A percentile compares a stretch with the other conserved stretches of the same genome.
These are phyloP conservation scores for Xylariales sp. DNA, from an alignment of 2,329 filamentous ascomycete genomes.

Conservation along the genomic window DNA sequence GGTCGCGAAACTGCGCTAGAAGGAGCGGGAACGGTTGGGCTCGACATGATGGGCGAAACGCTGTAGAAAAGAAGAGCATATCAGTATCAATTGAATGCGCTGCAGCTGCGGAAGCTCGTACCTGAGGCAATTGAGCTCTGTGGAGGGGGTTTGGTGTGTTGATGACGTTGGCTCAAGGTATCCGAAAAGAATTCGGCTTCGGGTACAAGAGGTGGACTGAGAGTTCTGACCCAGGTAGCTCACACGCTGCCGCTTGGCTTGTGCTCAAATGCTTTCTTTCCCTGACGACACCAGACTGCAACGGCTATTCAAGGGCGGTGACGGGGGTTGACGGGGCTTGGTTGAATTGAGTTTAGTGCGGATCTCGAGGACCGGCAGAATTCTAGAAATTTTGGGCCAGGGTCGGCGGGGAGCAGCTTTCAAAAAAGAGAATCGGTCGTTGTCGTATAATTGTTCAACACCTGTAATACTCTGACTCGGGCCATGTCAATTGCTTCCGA, in stretches of 20 bases:
- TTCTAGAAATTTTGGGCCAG: constrained; percentile 9
- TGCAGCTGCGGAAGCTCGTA: constrained; percentile 9
- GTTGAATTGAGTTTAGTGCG: constrained; percentile 4
- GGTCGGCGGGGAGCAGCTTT: constrained; percentile 19
- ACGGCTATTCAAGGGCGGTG: constrained; percentile 17
- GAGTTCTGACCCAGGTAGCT: too few relatives aligned
- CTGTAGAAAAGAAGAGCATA: constrained; percentile 6
- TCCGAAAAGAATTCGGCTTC: too few relatives aligned
- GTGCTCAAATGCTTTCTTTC: background rate
- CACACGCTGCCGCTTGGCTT: background rate
- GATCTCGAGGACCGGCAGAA: constrained; percentile 17
- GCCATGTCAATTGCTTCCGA: constrained; percentile 11
- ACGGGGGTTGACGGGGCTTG: constrained; percentile 1
- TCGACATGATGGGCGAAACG: constrained; percentile 42
- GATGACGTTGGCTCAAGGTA: constrained; percentile 8
- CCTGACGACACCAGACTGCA: too few relatives aligned
- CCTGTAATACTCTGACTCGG: too few relatives aligned
- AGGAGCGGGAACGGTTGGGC: constrained; percentile 46
- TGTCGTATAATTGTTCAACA: too few relatives aligned
- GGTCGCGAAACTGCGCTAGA: constrained; percentile 70
- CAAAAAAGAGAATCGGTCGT: too few relatives aligned
- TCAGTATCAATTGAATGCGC: constrained; percentile 14
- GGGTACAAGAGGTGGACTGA: too few relatives aligned
- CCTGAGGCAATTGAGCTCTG: constrained; percentile 8
- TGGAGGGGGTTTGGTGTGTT: background rate